Conservation (phyloP, 352 stramenopile species). For the Blastocystis sp. region DNA sequence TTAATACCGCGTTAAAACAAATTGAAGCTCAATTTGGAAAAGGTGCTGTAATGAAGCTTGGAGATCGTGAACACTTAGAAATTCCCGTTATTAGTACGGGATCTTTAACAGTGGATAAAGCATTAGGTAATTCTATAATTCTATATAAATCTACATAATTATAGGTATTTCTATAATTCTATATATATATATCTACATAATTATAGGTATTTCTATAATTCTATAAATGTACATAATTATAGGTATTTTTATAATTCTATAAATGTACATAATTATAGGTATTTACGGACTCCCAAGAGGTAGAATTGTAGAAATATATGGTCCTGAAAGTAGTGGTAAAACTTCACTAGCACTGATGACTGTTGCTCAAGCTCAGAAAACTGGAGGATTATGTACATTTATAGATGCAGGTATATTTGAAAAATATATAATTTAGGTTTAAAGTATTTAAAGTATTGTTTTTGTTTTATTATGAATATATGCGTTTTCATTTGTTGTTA, state of each 20-base stretch:
- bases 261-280: slow-evolving; percentile 48
- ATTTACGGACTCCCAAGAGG: slow-evolving; percentile 76
- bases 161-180: too few relatives aligned
- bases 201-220: neutral
- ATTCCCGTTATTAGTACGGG: slow-evolving; percentile 77
- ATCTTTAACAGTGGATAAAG: slow-evolving; percentile 70
- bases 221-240: too few relatives aligned
- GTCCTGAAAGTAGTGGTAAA: slow-evolving; percentile 86
- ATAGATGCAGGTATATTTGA: slow-evolving; percentile 65
- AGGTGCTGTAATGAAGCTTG: slow-evolving; percentile 81
- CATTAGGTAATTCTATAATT: too few relatives aligned
- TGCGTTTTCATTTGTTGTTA: too few relatives aligned
- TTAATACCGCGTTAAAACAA: slow-evolving; percentile 38
- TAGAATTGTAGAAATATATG: slow-evolving; percentile 92
- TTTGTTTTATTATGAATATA: too few relatives aligned
- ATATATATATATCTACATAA: neutral
- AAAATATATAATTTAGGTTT: too few relatives aligned
- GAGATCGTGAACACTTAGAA: slow-evolving; percentile 58
- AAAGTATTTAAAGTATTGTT: too few relatives aligned
- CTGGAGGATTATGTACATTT: slow-evolving; percentile 76
- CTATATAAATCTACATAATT: too few relatives aligned
- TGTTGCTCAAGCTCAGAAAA: slow-evolving; percentile 79
- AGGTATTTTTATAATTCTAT: too few relatives aligned
- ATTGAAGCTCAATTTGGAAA: slow-evolving; percentile 40
- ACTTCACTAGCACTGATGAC: slow-evolving; percentile 87